Evolutionary conservation across 305 asterid species (phyloP), one percentile per base, ranked within the genome.

Genomic region (Striga hermonthica): DNA sequence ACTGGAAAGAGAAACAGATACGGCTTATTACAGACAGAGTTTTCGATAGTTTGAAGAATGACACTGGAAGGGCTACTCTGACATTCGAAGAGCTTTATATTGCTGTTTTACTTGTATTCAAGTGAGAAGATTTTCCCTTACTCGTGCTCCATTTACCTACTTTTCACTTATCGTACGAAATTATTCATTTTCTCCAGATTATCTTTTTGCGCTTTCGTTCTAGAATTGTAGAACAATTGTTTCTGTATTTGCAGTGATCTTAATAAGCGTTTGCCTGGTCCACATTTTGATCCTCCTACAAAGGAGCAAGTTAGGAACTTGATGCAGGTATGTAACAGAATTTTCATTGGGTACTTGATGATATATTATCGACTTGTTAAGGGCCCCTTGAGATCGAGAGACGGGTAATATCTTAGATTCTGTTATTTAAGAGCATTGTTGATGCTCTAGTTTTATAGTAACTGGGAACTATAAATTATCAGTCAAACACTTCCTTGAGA

Each of bases 261-360:
- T 58, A 92, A 92, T 48, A 92, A 89, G 86, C 90, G 76, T 62
- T 80, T 92, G 87, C 97, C 98, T 16, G 96, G 98, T 68, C 94
- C 89, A 48, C 98, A 92, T 77, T 86, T 92, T 39, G 98, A 92
- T 57, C 98, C 98, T 54, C 97, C 98, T 6, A 62, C 93, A 44
- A 89, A 77, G 75, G 97, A 84, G 71, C 78, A 82, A 82, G 66
- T 89, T 50, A 85, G 68, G 74, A 67, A 47, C 60, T 74, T 92
- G 74, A 75, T 92, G 81, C 70, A 66, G 94, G 98, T 89, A 73
- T 35, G 80, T 56, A 9, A 11, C 57, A 11, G 12, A 61, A 14
- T 61, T 45, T 56, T 48, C 12, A 5, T 57, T 38, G 13, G 37
- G 60, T 49, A 47, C 52, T 53, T 49, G 50, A 5, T 22, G 41